These are phyloP conservation scores for Solanum boliviense DNA, from an alignment of 257 asterid genomes.

Conservation along the genomic window DNA sequence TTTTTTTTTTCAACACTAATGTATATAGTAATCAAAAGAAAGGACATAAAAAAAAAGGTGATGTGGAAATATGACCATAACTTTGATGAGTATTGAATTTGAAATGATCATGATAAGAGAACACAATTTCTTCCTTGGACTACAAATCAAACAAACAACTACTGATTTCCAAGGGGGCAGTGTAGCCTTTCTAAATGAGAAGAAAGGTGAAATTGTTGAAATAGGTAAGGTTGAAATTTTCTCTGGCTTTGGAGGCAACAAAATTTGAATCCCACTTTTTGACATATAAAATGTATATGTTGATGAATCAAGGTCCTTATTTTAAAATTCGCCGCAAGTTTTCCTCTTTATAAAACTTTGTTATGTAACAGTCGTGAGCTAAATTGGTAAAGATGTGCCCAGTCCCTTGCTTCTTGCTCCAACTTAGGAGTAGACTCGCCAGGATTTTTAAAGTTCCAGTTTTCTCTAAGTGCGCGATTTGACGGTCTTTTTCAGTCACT, in stretches of 20 bases:
- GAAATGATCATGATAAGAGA: neutral
- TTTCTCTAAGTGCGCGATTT: neutral
- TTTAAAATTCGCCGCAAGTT: neutral
- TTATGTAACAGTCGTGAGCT: no score
- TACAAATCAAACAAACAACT: neutral
- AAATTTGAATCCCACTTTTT: neutral
- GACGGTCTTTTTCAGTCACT: no score
- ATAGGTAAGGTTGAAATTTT: no score
- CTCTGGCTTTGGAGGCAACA: neutral
- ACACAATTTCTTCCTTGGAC: neutral
- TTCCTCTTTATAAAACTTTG: no score
- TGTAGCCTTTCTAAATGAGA: no score
- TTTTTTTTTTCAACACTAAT: no score
- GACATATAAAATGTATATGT: neutral
- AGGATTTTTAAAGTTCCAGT: neutral
- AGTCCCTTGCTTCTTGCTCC: neutral
- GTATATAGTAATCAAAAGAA: no score
- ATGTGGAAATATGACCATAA: neutral
- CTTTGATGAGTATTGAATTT: neutral
- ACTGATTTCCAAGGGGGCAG: no score
- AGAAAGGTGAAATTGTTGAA: neutral
- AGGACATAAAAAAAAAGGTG: neutral
- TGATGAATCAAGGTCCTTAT: neutral
- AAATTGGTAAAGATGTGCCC: no score
- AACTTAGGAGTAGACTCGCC: neutral